Base-by-base conservation (phyloP, 768 basidiomycete species). In the Tricholoma terreum region DNA sequence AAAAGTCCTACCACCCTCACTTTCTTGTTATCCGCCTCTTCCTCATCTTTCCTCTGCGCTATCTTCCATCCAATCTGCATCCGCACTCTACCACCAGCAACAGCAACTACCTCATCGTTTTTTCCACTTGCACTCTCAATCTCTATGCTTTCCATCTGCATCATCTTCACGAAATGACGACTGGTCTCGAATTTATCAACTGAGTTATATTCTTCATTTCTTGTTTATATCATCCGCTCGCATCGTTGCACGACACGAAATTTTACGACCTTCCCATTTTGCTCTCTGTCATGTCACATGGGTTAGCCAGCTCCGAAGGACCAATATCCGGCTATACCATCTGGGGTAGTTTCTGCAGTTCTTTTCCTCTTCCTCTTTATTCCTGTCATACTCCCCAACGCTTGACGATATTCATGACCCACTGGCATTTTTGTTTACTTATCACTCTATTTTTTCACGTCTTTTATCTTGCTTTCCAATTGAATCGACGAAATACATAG, bases 181-280 rank as follows among this genome's bases (percentile, higher is more conserved):
- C 54, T 51, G 43, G 36, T 50, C 54, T 51, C 52, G 43, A 48
- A 67, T 61, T 63, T 55, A 56, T 60, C 62, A 49, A 31, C 30
- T 31, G 46, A 69, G 65, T 66, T 62, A 66, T 67, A 66, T 67
- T 61, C 58, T 59, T 65, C 64, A 55, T 56, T 63, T 67, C 64
- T 70, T 67, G 65, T 60, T 68, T 65, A 62, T 60, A 63, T 54
- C 49, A 56, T 62, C 53, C 56, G n/a, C 58, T 70, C 63, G 62
- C 72, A 76, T 71, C 66, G 62, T 73, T 74, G 70, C 70, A 76
- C 69, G 71, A 73, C 71, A 67, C 69, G 63, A 66, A 66, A 43
- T 59, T 65, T 65, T 61, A 72, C 64, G 65, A 67, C 58, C 67
- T 67, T 58, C 52, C 67, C 68, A 69, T 68, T 63, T 62, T 50